phyloP scores from a whole-genome alignment of 2,329 filamentous ascomycete species.

The Hirsutella rhossiliensis region DNA sequence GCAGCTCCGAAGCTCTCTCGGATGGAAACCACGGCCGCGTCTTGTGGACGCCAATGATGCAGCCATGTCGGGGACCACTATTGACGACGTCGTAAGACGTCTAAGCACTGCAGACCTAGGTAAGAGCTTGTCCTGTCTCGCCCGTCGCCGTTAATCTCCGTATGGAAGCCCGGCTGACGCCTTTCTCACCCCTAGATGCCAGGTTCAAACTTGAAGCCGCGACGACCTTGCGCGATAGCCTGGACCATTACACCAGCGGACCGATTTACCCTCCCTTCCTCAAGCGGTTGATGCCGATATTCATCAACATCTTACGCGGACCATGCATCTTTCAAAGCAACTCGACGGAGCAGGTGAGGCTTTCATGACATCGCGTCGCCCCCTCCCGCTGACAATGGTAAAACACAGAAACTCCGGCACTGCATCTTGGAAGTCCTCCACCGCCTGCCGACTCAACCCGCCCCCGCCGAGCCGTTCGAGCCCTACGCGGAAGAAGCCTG shows the following conservation, averaged over 20 bases:
- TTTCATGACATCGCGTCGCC: neutral
- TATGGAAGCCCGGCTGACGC: neutral
- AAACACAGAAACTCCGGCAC: conserved; percentile 69
- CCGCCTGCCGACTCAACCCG: conserved; percentile 60
- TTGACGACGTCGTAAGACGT: conserved; percentile 53
- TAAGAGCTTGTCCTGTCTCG: conserved; percentile 19
- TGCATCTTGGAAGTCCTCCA: conserved; percentile 92
- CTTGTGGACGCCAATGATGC: conserved; percentile 31
- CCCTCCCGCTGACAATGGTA: conserved; percentile 7
- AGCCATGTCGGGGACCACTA: conserved; percentile 47
- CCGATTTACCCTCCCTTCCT: conserved; percentile 71
- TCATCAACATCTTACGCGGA: conserved; percentile 73
- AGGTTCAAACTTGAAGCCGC: conserved; percentile 74
- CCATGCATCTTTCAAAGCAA: conserved; percentile 85
- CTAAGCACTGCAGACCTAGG: conserved; percentile 43
- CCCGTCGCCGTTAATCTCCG: neutral
- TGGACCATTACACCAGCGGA: conserved; percentile 77
- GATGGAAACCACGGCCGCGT: conserved; percentile 22
- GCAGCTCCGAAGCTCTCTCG: conserved; percentile 13
- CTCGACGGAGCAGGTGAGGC: conserved; percentile 70
- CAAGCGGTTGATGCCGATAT: conserved; percentile 78
- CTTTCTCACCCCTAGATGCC: conserved; percentile 44
- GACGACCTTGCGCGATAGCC: conserved; percentile 75
- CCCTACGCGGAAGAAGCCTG: conserved; percentile 81
- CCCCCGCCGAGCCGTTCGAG: conserved; percentile 69